These are phyloP conservation scores for Emergomyces orientalis DNA, from an alignment of 2,329 filamentous ascomycete genomes.

Conservation along the genomic window DNA sequence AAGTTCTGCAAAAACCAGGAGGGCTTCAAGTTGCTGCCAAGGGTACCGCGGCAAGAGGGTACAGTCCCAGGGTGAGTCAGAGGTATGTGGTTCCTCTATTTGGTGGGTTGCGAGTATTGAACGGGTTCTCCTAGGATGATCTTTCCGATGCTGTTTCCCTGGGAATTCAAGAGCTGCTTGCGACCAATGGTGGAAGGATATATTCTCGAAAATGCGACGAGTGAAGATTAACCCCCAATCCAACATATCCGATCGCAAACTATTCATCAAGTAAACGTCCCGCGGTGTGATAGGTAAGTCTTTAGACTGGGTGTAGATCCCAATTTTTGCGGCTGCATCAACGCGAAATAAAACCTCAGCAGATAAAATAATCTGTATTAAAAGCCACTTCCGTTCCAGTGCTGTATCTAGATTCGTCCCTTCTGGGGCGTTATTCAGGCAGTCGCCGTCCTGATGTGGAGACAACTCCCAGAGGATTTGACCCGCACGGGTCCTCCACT, in stretches of 20 bases:
- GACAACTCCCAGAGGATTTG: slow-evolving; percentile 37
- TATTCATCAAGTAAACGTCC: slow-evolving; percentile 39
- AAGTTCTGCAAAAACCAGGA: slow-evolving; percentile 42
- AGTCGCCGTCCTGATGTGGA: slow-evolving; percentile 30
- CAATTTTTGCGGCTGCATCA: slow-evolving; percentile 38
- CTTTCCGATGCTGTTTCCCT: background rate
- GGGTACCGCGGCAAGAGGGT: slow-evolving; percentile 30
- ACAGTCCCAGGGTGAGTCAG: slow-evolving; percentile 25
- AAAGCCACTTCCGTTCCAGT: slow-evolving; percentile 43
- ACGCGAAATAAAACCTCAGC: slow-evolving; percentile 47
- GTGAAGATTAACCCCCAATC: slow-evolving; percentile 49
- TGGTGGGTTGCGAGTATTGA: slow-evolving; percentile 6
- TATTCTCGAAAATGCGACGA: slow-evolving; percentile 44
- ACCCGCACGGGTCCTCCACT: slow-evolving; percentile 39
- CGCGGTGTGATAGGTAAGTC: slow-evolving; percentile 34
- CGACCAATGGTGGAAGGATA: slow-evolving; percentile 30
- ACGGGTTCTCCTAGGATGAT: slow-evolving; percentile 1
- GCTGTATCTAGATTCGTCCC: slow-evolving; percentile 21
- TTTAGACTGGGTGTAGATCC: slow-evolving; percentile 32
- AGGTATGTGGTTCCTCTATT: slow-evolving; percentile 1
- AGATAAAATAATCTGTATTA: slow-evolving; percentile 47
- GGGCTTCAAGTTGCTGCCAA: slow-evolving; percentile 40
- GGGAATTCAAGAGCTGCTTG: background rate
- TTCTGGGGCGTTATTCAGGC: slow-evolving; percentile 16
- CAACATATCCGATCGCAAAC: slow-evolving; percentile 42